Conservation (phyloP, 768 basidiomycete genomes). For the Pisolithus marmoratus region DNA sequence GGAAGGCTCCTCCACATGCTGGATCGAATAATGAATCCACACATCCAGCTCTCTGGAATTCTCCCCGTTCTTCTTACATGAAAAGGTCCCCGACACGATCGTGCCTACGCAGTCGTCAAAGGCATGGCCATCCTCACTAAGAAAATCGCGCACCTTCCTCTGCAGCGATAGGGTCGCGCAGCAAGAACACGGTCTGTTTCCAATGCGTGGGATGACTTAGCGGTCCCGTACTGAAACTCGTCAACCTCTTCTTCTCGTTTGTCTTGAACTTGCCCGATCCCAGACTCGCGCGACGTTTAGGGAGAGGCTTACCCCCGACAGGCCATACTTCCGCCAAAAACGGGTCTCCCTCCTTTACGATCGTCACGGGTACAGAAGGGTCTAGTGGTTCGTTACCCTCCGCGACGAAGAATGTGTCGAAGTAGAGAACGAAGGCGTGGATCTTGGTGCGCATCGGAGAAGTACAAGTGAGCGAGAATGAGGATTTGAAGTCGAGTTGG, state of each 20-base stretch:
- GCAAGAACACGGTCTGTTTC: constrained; percentile 91
- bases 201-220: constrained; percentile 87
- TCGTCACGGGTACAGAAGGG: constrained; percentile 45
- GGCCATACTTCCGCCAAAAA: constrained; percentile 77
- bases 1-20: constrained; percentile 31
- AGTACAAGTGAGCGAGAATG: constrained; percentile 69
- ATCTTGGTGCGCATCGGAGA: constrained; percentile 57
- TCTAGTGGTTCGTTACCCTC: constrained; percentile 48
- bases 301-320: constrained; percentile 59
- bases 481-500: constrained; percentile 74
- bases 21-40: constrained; percentile 74
- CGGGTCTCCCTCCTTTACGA: constrained; percentile 54
- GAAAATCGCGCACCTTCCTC: constrained; percentile 52
- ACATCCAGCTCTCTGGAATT: constrained; percentile 89
- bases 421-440: constrained; percentile 83
- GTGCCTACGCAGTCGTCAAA: constrained; percentile 46
- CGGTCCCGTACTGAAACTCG: constrained; percentile 90
- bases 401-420: constrained; percentile 85
- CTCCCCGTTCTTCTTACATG: constrained; percentile 68
- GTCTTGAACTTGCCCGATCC: constrained; percentile 35
- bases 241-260: constrained; percentile 34
- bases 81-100: constrained; percentile 72
- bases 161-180: constrained; percentile 72
- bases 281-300: constrained; percentile 53
- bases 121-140: background rate